Evolutionary conservation across 148 eudicot genomes (phyloP).

Genomic region (Linanthus parryae): DNA sequence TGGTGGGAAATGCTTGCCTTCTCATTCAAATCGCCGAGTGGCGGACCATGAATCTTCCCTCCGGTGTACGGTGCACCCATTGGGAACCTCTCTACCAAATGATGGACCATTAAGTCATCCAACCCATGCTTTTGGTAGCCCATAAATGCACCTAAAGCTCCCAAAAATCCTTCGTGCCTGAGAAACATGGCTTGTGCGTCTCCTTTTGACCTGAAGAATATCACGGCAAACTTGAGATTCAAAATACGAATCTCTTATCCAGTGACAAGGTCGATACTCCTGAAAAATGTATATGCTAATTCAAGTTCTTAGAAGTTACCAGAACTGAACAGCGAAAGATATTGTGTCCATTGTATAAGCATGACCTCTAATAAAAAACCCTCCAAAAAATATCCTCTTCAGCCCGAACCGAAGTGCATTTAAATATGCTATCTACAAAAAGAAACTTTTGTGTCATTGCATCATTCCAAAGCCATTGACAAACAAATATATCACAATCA

Average conservation of each 20-base stretch:
- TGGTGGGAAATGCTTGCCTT: constrained; percentile 73
- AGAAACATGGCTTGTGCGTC: constrained; percentile 93
- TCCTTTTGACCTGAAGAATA: constrained; percentile 75
- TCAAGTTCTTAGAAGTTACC: constrained; percentile 35
- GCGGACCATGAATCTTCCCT: constrained; percentile 89
- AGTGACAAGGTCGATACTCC: no score
- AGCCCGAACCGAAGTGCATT: constrained; percentile 93
- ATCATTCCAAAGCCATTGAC: neutral
- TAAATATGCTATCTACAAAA: constrained; percentile 76
- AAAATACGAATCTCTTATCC: neutral
- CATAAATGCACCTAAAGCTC: constrained; percentile 99
- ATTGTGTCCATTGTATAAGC: constrained; percentile 99
- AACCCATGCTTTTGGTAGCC: constrained; percentile 95
- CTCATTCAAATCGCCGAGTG: constrained; percentile 86
- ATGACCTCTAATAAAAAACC: constrained; percentile 96
- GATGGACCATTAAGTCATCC: constrained; percentile 95
- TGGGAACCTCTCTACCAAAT: constrained; percentile 94
- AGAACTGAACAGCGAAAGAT: constrained; percentile 92
- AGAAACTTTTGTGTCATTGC: constrained; percentile 6
- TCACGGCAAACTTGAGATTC: constrained; percentile 1
- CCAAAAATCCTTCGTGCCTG: constrained; percentile 96
- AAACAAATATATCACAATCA: no score
- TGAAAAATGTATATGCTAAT: neutral
- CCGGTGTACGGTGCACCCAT: constrained; percentile 98
- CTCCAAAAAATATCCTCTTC: constrained; percentile 94